Base-by-base conservation (phyloP, 768 basidiomycete genomes). In the Mycena pura region DNA sequence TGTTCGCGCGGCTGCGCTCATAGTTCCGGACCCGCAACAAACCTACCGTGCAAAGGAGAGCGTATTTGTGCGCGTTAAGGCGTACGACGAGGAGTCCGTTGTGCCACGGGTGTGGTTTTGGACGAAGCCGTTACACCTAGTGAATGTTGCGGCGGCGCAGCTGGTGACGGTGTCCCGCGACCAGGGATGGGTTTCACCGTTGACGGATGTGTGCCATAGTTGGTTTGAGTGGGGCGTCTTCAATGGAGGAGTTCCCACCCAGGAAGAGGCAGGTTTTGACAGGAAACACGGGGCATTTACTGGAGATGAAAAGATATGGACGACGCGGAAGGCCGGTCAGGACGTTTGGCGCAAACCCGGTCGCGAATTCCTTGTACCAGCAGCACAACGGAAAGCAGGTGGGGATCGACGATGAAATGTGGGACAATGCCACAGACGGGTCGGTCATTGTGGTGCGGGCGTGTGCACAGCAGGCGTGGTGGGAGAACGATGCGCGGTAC, bases 41-140 rank as follows among this genome's bases (percentile, higher is more conserved):
- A 60, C 58, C 1, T 24, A 60, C 7, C 50, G 25, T 25, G 43
- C 49, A n/a, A 17, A 28, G 2, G 25, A 28, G 25, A 28, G 43
- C 43, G 27, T 52, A 14, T 39, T 60, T 21, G 19, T 60, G 51
- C 57, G 40, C n/a, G 57, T 52, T 21, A 44, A 3, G 14, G 39
- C n/a, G 0, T 8, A 17, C 32, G 44, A 53, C 7, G 36, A 46
- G 14, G 25, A 22, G 21, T 38, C 51, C 49, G 38, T 53, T 15
- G 29, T 31, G 21, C 47, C 58, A n/a, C 51, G 44, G 21, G 58
- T 60, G 10, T 60, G 58, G 58, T 60, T 60, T 27, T 60, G 50
- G 50, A 60, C 51, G 28, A 32, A 46, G 10, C 50, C 58, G 14
- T 15, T 53, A 21, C 2, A 34, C n/a, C 4, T 60, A 28, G 43